Percentiles rank a stretch among this genome's conserved stretches.
Evolutionary conservation across 192 early-diverging fungal species (phyloP).

Genomic region (Geranomyces variabilis): DNA sequence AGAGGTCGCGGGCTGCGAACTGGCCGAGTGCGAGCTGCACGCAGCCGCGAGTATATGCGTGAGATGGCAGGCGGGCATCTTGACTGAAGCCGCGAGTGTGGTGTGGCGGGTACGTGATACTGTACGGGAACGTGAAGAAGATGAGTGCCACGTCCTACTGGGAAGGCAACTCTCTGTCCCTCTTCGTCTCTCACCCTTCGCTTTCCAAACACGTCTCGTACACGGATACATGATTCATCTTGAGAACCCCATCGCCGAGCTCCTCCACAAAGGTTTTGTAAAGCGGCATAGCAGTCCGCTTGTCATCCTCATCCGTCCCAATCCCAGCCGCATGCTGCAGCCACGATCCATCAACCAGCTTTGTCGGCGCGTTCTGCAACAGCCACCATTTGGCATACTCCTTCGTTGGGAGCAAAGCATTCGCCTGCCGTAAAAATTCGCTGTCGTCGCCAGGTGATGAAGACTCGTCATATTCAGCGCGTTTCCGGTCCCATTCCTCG

Average conservation of each 20-base stretch:
- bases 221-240: constrained; percentile 21
- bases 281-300: constrained; percentile 14
- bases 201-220: constrained; percentile 5
- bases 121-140: background rate
- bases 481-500: constrained; percentile 14
- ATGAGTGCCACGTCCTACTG: too few species aligned
- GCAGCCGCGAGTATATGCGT: constrained; percentile 10
- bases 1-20: constrained; percentile 12
- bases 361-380: constrained; percentile 24
- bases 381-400: constrained; percentile 27
- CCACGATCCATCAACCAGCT: constrained; percentile 28
- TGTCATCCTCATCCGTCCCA: background rate
- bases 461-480: background rate
- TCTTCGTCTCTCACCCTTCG: background rate
- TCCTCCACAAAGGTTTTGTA: constrained; percentile 28
- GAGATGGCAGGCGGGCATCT: background rate
- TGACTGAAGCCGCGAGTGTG: constrained; percentile 11
- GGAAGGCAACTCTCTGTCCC: too few species aligned
- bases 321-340: background rate
- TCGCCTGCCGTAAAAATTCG: background rate
- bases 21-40: constrained; percentile 26
- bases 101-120: constrained; percentile 3
- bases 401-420: constrained; percentile 18
- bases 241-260: constrained; percentile 13
- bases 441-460: background rate